Evolutionary conservation across 2,329 filamentous ascomycete genomes (phyloP).

Genomic region (Aspergillus latus): DNA sequence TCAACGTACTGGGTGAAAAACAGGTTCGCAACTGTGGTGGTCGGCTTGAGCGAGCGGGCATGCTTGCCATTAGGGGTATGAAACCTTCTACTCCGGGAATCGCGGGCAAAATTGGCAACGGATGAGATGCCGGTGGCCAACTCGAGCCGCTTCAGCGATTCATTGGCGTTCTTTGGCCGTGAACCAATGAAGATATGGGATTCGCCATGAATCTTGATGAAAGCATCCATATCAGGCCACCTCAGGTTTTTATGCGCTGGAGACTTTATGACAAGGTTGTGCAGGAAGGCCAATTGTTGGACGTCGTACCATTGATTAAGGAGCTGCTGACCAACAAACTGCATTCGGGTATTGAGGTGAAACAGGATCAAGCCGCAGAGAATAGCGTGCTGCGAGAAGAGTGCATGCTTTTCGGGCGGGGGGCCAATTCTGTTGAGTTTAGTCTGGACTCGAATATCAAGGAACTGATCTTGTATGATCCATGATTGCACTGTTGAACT

Average conservation of each 20-base stretch:
- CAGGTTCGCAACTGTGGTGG: conserved; percentile 26
- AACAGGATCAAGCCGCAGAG: conserved; percentile 28
- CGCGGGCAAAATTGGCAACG: conserved; percentile 27
- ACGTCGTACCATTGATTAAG: conserved; percentile 32
- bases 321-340: conserved; percentile 26
- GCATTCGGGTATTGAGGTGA: conserved; percentile 29
- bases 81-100: conserved; percentile 22
- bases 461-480: conserved; percentile 24
- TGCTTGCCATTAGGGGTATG: conserved; percentile 26
- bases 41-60: conserved; percentile 24
- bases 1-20: conserved; percentile 23
- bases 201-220: conserved; percentile 33
- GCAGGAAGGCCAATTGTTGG: conserved; percentile 31
- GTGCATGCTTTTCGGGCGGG: conserved; percentile 23
- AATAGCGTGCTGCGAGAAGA: conserved; percentile 27
- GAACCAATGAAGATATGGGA: conserved; percentile 31
- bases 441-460: conserved; percentile 13
- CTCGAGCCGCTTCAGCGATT: conserved; percentile 31
- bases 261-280: conserved; percentile 27
- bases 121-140: conserved; percentile 30
- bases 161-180: conserved; percentile 27
- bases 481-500: conserved; percentile 15
- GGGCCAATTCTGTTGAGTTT: conserved; percentile 1
- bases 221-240: conserved; percentile 34
- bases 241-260: conserved; percentile 19